Evolutionary conservation across 2,329 filamentous ascomycete genomes (phyloP), one percentile per base, ranked within the genome.

Genomic region (Diplodia scrobiculata): DNA sequence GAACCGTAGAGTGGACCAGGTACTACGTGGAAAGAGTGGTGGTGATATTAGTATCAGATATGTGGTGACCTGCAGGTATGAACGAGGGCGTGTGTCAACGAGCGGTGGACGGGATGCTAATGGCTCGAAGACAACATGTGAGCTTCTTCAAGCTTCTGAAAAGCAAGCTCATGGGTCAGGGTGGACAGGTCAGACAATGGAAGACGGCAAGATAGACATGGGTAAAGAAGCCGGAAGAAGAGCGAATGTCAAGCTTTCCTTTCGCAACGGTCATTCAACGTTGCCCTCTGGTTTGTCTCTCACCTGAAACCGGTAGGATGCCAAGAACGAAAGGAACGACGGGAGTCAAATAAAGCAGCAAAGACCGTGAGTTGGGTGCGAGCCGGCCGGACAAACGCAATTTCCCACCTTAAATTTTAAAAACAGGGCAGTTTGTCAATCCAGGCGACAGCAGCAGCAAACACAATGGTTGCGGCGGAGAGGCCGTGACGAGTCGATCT

Each of bases 251-350:
- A 52, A n/a, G 32, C 19, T 17, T 27, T 17, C 21, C 14, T 10
- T 34, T 32, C 11, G 10, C 48, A 63, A 34, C n/a, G 48, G 59
- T 51, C 47, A 52, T 41, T 52, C 36, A 63, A 36, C 19, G 19
- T 63, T 38, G 9, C 25, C n/a, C 17, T 19, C 17, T 45, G 41
- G 19, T 45, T 51, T 53, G 60, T 60, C 55, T 60, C 55, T 47
- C 38, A 48, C 48, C 55, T 47, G 55, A 60, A 60, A 60, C 55
- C 38, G 34, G 55, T n/a, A 60, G 36, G 34, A 47, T 14, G 21
- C 19, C 25, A 47, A 60, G 38, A 48, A 60, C 21, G 19, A 60
- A 25, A 27, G 25, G 14, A 17, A 48, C 6, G 21, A 32, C n/a
- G 21, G 25, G 38, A 21, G 25, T 45, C 55, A 60, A 48, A 47